Evolutionary conservation across 164 flowering plant species (phyloP), one percentile per base, ranked within the genome.

Genomic region (Vitis riparia): DNA sequence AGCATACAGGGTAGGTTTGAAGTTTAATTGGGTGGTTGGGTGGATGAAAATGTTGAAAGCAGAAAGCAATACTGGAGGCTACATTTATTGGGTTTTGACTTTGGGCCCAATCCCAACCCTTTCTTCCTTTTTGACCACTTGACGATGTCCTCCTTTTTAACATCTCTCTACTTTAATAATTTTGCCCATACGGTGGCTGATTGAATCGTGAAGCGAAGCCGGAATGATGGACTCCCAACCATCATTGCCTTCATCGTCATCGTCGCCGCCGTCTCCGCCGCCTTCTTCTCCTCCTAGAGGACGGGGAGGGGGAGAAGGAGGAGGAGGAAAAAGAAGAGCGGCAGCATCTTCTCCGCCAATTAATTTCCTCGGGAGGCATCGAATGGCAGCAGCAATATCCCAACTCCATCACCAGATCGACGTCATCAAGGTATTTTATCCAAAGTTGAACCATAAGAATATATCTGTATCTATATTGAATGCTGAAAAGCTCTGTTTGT

Each of bases 361-460:
- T 19, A 59, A 19, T 52, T 67, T 61, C 67, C 12, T 81, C 3
- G 81, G 85, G 64, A 82, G 65, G 72, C 85, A 82, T 60, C 27
- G 77, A 19, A 63, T 82, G 73, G 52, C 75, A n/a, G 85, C 85
- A 12, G 73, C 82, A 30, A 72, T 81, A 48, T 2, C 71, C 57
- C 15, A 48, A 14, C 83, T 82, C 59, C 63, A 82, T 32, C 75
- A 72, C 59, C 68, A 82, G 66, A 79, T 82, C 71, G 68, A 72
- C 16, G 30, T 67, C 49, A 30, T 82, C 29, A 77, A 82, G 77
- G 84, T 76, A 37, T 37, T 37, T 37, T 37, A 37, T 37, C 7
- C 7, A 37, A 37, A 37, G 5, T 37, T 32, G 27, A 55, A 11
- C 12, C 30, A 23, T 15, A 44, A 23, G n/a, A 51, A 51, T 11